Percentiles rank a stretch among this genome's conserved stretches.
phyloP scores from a whole-genome alignment of 1,284 basidiomycete species.

The Lentinula novae-zelandiae region DNA sequence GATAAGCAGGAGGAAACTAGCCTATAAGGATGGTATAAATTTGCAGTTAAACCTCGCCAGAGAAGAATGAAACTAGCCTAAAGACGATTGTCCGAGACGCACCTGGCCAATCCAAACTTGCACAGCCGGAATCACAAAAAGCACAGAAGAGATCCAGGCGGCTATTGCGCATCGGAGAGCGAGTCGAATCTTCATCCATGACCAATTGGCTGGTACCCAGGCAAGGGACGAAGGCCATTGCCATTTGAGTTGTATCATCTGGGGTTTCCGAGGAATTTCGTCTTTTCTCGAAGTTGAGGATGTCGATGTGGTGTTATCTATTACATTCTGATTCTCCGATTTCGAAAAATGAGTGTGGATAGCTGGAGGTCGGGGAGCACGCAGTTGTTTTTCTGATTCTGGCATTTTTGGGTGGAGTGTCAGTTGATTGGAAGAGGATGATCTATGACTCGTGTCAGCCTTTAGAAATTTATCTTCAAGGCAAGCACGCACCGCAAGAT shows the following conservation, averaged over 20 bases:
- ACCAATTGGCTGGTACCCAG: constrained; percentile 59
- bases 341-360: background rate
- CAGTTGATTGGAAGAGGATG: too few relatives aligned
- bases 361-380: background rate
- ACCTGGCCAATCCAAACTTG: constrained; percentile 60
- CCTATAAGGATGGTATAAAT: background rate
- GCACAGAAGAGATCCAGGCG: constrained; percentile 59
- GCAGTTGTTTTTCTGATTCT: background rate
- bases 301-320: background rate
- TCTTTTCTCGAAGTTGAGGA: background rate
- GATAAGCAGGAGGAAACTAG: constrained; percentile 24
- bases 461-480: too few relatives aligned
- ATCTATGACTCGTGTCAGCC: too few relatives aligned
- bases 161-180: constrained; percentile 60
- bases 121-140: constrained; percentile 59
- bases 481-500: too few relatives aligned
- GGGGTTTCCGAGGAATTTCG: background rate
- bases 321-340: background rate
- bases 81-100: constrained; percentile 10
- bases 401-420: background rate
- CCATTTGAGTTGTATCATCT: background rate
- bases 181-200: constrained; percentile 60
- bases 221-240: background rate
- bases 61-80: constrained; percentile 37
- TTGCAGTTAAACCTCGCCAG: too few relatives aligned